These are phyloP conservation scores for Millerago galiae DNA, from an alignment of 805 yeast species.

Conservation along the genomic window DNA sequence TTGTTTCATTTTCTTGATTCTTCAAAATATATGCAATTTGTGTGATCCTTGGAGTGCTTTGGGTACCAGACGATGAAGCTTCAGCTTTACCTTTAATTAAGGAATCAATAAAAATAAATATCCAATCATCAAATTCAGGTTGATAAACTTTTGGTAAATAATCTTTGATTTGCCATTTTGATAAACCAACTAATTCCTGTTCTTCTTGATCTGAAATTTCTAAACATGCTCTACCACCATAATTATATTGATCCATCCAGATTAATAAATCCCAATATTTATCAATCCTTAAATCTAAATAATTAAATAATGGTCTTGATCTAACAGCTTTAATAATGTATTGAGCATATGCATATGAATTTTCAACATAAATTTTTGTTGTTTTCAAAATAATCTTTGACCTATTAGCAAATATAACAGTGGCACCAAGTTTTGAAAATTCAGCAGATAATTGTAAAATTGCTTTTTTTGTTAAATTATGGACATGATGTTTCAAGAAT, in stretches of 20 bases:
- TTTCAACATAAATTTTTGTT: conserved; percentile 69
- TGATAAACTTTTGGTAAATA: conserved; percentile 72
- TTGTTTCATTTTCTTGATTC: conserved; percentile 29
- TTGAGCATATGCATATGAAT: conserved; percentile 86
- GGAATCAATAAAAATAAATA: conserved; percentile 66
- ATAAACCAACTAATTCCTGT: conserved; percentile 34
- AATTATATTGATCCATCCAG: conserved; percentile 93
- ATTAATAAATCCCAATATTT: conserved; percentile 89
- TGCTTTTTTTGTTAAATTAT: conserved; percentile 78
- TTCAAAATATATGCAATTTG: conserved; percentile 54
- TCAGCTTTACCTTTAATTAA: conserved; percentile 48
- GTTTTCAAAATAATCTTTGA: conserved; percentile 71
- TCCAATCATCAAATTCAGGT: conserved; percentile 85
- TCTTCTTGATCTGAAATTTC: conserved; percentile 30
- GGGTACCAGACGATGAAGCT: conserved; percentile 23
- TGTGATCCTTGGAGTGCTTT: conserved; percentile 55
- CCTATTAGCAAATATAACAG: conserved; percentile 72
- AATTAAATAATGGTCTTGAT: conserved; percentile 75
- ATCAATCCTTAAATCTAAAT: conserved; percentile 64
- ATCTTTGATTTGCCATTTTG: conserved; percentile 75
- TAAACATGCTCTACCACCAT: conserved; percentile 59
- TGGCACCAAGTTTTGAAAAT: conserved; percentile 72
- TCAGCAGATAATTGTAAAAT: conserved; percentile 75
- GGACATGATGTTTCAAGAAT: conserved; percentile 77
- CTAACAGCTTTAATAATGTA: conserved; percentile 73